phyloP scores from a whole-genome alignment of 768 basidiomycete genomes.

The Boletus sensibilis region DNA sequence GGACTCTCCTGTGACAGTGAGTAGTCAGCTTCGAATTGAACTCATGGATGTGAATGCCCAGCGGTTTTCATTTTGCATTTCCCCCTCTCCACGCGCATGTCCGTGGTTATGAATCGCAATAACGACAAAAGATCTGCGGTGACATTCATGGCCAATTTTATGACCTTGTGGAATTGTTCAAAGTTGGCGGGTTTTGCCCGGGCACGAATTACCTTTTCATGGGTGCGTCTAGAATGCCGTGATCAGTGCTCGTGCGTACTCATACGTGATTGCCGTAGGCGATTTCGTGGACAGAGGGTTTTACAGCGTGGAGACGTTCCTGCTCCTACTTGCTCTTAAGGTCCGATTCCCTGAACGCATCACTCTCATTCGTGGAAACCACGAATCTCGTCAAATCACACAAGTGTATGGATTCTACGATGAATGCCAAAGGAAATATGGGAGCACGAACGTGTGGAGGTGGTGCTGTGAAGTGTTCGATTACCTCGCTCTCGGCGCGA shows the following conservation, averaged over 20 bases:
- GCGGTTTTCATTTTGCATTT: not conserved
- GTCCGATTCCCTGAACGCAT: slow-evolving; percentile 97
- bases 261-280: slow-evolving; percentile 46
- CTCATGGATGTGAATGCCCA: slow-evolving; percentile 1
- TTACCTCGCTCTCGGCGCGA: slow-evolving; percentile 89
- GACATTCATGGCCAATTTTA: slow-evolving; percentile 98
- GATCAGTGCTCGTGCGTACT: slow-evolving; percentile 4
- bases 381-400: slow-evolving; percentile 96
- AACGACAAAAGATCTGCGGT: slow-evolving; percentile 68
- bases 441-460: slow-evolving; percentile 90
- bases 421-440: slow-evolving; percentile 96
- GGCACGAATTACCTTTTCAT: slow-evolving; percentile 96
- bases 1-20: slow-evolving; percentile 92
- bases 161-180: slow-evolving; percentile 94
- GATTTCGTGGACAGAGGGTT: slow-evolving; percentile 98
- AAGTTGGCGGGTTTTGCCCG: slow-evolving; percentile 88
- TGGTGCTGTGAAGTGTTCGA: slow-evolving; percentile 99
- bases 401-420: slow-evolving; percentile 96
- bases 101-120: not conserved
- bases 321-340: slow-evolving; percentile 91
- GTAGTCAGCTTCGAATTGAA: slow-evolving; percentile 26
- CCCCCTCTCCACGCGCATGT: slow-evolving; percentile 1
- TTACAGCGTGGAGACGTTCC: slow-evolving; percentile 95
- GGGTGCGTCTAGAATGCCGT: slow-evolving; percentile 49
- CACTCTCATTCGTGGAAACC: slow-evolving; percentile 95